Evolutionary conservation across 768 basidiomycete genomes (phyloP), one percentile per base, ranked within the genome.

Genomic region (Tricholoma matsutake): DNA sequence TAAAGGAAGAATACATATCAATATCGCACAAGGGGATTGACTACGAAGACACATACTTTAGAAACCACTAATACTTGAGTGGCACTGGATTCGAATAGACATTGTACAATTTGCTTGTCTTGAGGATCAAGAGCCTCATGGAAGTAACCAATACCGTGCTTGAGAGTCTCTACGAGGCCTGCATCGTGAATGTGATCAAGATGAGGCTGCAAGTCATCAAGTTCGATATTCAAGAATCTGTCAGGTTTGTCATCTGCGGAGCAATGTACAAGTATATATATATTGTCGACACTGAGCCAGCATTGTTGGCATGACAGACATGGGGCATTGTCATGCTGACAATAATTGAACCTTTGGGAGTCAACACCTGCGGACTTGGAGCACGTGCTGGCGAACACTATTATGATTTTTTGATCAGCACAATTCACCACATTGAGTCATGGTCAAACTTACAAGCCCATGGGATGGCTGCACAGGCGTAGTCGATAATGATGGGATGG

Each of bases 51-150:
- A 63, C 41, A 22, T 71, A 92, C 93, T 81, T 96, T 96, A 4
- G 94, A 96, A 0, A 94, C 96, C 43, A 98, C 87, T 56, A 99
- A 76, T 22, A 98, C 87, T 72, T 97, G 96, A 57, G 98, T 93
- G 13, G 95, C 97, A 14, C 96, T 95, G 1, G 92, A 90, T 66
- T 94, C 85, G 76, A 98, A 98, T 57, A 98, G 76, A 7, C 92
- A 83, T 69, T 98, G 91, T 0, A 98, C 92, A 63, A 98, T 96
- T 2, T 87, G 84, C 75, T 94, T 97, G 75, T 99, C 97, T 71
- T 96, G 92, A 71, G 88, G 91, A 66, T 83, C 85, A 56, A 98
- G 81, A 0, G 94, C 95, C 73, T 98, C 96, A 68, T 99, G 97
- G 72, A 94, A 98, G 73, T 91, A 95, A 0, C 92, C 96, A 56